Conservation (phyloP, 805 yeast species). For the Metschnikowia hibisci region DNA sequence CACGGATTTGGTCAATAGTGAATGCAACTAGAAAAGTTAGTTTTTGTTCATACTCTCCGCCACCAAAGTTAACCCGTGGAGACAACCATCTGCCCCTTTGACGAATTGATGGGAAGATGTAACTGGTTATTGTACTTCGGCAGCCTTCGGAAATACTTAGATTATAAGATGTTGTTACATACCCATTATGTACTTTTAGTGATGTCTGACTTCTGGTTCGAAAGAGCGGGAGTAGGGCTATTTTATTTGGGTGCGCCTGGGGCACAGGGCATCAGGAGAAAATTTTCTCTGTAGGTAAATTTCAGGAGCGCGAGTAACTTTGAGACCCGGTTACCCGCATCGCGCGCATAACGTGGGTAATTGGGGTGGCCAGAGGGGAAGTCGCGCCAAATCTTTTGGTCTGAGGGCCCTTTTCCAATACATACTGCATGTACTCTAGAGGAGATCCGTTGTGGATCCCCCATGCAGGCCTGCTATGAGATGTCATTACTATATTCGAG, state of each 20-base stretch:
- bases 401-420: background rate
- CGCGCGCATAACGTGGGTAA: background rate
- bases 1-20: conserved; percentile 85
- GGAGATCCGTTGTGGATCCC: background rate
- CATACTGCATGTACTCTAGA: conserved; percentile 1
- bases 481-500: too few species aligned
- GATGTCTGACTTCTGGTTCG: conserved; percentile 23
- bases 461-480: background rate
- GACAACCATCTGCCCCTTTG: too few species aligned
- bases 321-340: conserved; percentile 20
- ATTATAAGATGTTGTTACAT: conserved; percentile 19
- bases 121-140: too few species aligned
- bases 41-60: conserved; percentile 9
- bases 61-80: background rate
- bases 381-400: conserved; percentile 3
- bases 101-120: too few species aligned
- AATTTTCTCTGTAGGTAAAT: conserved; percentile 18
- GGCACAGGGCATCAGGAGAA: conserved; percentile 23
- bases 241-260: conserved; percentile 18
- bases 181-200: conserved; percentile 34
- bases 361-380: conserved; percentile 3
- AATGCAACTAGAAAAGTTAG: conserved; percentile 43
- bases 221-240: conserved; percentile 20
- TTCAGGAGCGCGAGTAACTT: conserved; percentile 12
- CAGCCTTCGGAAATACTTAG: background rate